Base-by-base conservation (phyloP, 2,329 filamentous ascomycete genomes). In the Phialemoniopsis sp. region DNA sequence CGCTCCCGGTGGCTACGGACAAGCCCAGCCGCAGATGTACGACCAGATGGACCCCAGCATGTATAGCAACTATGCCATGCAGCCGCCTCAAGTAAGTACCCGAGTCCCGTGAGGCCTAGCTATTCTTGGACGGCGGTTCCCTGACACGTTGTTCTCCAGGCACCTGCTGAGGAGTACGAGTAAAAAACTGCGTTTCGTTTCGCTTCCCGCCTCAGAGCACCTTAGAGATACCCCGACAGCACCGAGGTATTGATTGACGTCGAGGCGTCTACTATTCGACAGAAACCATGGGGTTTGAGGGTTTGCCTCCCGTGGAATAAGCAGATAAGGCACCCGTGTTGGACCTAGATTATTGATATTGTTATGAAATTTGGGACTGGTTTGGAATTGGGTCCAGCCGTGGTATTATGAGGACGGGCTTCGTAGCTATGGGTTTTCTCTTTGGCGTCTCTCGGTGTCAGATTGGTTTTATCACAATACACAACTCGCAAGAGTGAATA, bases 21-120 rank as follows among this genome's bases (percentile, higher is more conserved):
- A 93, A 55, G 78, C 85, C 34, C 84, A 87, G 51, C 79, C 84
- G 42, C 71, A 80, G 46, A 94, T 96, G 76, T 95, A 89, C 56
- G 76, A 82, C 40, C 82, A 85, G 41, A 83, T 90, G 63, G 82
- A 88, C 46, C 81, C 50, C 8, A 51, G 80, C 47, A 95, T 96
- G 74, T 97, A 97, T 50, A 77, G 77, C 30, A 95, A 94, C 59
- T 76, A 83, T 13, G 69, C 81, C 46, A 87, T 95, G 76, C 82
- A 85, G 52, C 78, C 86, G 47, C 89, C 94, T 62, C 87, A 89
- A 71, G 87, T 90, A 72, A 60, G 77, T 64, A n/a, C 16, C 16
- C 17, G 14, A n/a, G 21, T 17, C 8, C 21, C 21, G 21, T 26
- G 21, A 26, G 21, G 10, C 6, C 21, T 26, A 10, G 21, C 21